Conservation (phyloP, 2,329 filamentous ascomycete genomes). For the Pseudonectria buxi region DNA sequence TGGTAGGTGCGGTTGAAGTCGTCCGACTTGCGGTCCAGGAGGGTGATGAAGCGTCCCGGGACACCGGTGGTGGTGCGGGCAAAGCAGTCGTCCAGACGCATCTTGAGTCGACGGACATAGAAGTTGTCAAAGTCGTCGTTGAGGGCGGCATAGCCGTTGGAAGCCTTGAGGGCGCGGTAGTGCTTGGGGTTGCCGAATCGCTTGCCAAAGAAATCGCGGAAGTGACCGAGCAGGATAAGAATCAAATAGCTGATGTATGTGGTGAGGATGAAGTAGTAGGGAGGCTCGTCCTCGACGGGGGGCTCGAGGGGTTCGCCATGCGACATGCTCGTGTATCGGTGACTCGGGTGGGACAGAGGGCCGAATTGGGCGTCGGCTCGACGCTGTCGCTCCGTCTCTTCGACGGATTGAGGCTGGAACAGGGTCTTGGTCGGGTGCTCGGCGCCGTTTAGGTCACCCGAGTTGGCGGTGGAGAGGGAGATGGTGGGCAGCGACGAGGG, state of each 20-base stretch:
- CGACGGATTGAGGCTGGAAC: constrained; percentile 81
- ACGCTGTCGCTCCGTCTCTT: constrained; percentile 68
- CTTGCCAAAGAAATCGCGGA: constrained; percentile 97
- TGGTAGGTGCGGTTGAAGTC: constrained; percentile 90
- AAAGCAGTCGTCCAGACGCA: constrained; percentile 95
- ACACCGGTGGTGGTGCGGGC: constrained; percentile 88
- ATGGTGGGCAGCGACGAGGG: constrained; percentile 81
- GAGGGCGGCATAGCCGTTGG: constrained; percentile 86
- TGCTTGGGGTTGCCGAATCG: constrained; percentile 75
- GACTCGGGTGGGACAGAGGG: constrained; percentile 69
- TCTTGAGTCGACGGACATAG: constrained; percentile 86
- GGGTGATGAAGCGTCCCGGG: constrained; percentile 85
- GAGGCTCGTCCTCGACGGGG: constrained; percentile 88
- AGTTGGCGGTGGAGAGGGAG: constrained; percentile 79
- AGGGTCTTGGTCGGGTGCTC: constrained; percentile 70
- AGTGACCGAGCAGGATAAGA: constrained; percentile 89
- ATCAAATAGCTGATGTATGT: constrained; percentile 98
- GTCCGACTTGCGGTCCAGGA: constrained; percentile 83
- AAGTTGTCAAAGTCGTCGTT: constrained; percentile 99
- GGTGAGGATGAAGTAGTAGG: constrained; percentile 93
- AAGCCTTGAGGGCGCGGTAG: constrained; percentile 74
- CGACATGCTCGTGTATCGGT: constrained; percentile 86
- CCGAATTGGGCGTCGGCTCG: constrained; percentile 87
- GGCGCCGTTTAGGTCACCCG: constrained; percentile 63
- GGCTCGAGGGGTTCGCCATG: constrained; percentile 72